Evolutionary conservation across 2,329 filamentous ascomycete genomes (phyloP).

Genomic region (Lasiodiplodia hormozganensis): DNA sequence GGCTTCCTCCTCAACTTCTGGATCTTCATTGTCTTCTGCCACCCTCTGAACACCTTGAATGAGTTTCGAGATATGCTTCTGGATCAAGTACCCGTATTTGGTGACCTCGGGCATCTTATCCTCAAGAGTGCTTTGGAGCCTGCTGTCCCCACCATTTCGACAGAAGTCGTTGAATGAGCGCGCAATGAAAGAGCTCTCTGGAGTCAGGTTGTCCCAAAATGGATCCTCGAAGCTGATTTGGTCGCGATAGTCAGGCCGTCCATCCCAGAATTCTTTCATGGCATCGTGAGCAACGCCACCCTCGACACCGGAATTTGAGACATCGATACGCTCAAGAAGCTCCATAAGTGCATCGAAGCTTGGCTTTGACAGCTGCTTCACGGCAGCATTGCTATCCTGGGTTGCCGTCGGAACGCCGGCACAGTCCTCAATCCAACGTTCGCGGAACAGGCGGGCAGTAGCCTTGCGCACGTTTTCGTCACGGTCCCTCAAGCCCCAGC

Average conservation of each 20-base stretch:
- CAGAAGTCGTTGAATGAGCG: conserved; percentile 96
- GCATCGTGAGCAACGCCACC: conserved; percentile 90
- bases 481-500: conserved; percentile 92
- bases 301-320: conserved; percentile 87
- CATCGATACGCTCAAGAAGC: conserved; percentile 90
- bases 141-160: conserved; percentile 73
- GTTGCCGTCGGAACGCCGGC: conserved; percentile 70
- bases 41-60: conserved; percentile 68
- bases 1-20: conserved; percentile 71
- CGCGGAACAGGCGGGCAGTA: conserved; percentile 85
- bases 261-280: conserved; percentile 96
- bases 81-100: conserved; percentile 84
- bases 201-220: conserved; percentile 81
- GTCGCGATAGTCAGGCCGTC: conserved; percentile 81
- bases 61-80: conserved; percentile 76
- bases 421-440: conserved; percentile 98
- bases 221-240: conserved; percentile 73
- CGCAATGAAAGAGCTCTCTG: conserved; percentile 88
- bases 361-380: conserved; percentile 49
- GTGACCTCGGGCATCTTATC: conserved; percentile 96
- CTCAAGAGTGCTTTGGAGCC: conserved; percentile 78
- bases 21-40: conserved; percentile 59
- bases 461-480: conserved; percentile 95
- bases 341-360: conserved; percentile 87
- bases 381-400: conserved; percentile 54